Conservation (phyloP, 106 monocot species). For the Acanthochlamys bracteata region DNA sequence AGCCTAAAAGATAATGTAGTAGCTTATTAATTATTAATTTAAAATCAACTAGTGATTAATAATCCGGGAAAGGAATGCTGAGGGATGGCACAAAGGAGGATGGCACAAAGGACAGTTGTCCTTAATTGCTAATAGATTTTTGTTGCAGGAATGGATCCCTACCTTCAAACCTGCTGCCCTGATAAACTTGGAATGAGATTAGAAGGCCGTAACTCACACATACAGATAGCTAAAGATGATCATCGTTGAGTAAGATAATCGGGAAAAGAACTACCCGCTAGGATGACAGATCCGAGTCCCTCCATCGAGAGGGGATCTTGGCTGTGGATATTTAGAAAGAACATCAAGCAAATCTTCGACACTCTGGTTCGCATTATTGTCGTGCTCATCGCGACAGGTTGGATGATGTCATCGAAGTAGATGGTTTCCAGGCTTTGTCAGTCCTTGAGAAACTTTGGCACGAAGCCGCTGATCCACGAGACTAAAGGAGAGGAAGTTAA, state of each 20-base stretch:
- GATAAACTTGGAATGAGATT: not conserved
- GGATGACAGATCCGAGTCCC: slow-evolving; percentile 22
- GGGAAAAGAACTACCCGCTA: slow-evolving; percentile 15
- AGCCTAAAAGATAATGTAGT: too few species aligned
- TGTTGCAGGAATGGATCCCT: slow-evolving; percentile 71
- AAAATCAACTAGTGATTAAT: too few species aligned
- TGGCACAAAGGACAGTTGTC: not conserved
- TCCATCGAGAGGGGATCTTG: slow-evolving; percentile 5
- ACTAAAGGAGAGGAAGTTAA: slow-evolving; percentile 25
- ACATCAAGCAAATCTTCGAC: slow-evolving; percentile 24
- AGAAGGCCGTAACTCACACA: not conserved
- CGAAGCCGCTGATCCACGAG: slow-evolving; percentile 3
- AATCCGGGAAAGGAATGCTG: too few species aligned
- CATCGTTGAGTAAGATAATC: not conserved
- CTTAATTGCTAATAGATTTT: slow-evolving; percentile 5
- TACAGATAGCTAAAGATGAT: not conserved
- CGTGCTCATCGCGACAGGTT: not conserved
- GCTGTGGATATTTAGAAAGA: slow-evolving; percentile 20
- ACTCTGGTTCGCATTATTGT: not conserved
- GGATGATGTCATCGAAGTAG: slow-evolving; percentile 17
- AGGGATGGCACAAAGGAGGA: too few species aligned
- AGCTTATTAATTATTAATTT: too few species aligned
- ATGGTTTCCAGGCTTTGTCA: slow-evolving; percentile 3
- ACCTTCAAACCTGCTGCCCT: slow-evolving; percentile 32
- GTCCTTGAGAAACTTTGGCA: not conserved